A percentile compares a stretch with the other conserved stretches of the same genome.
These are phyloP conservation scores for Termitomyces sp. DNA, from an alignment of 768 basidiomycete species.

Conservation along the genomic window DNA sequence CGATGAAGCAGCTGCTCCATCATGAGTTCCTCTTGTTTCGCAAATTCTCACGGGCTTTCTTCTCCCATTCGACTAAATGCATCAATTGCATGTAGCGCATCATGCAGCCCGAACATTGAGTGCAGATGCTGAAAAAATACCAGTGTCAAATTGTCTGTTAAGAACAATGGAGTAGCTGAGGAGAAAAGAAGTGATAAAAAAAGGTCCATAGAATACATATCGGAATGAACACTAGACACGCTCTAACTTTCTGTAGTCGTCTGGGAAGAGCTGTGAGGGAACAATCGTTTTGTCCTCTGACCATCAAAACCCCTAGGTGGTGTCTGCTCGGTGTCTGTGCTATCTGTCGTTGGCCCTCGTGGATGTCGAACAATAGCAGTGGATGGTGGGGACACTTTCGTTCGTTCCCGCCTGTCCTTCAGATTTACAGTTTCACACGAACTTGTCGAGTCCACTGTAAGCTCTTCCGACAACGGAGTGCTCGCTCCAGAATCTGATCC, in stretches of 20 bases:
- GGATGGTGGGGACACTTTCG: not conserved
- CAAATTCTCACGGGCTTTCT: too few relatives aligned
- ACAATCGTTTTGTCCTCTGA: slow-evolving; percentile 12
- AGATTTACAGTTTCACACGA: not conserved
- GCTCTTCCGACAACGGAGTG: not conserved
- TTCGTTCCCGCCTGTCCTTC: slow-evolving; percentile 5
- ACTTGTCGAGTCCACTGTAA: not conserved
- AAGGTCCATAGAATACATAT: not conserved
- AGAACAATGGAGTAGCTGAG: not conserved
- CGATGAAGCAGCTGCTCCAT: too few relatives aligned
- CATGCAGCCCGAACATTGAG: too few relatives aligned
- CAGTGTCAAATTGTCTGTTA: not conserved
- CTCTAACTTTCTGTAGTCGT: not conserved
- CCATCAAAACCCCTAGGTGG: slow-evolving; percentile 18
- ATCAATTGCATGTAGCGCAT: too few relatives aligned
- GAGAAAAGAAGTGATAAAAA: not conserved
- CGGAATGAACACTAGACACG: not conserved
- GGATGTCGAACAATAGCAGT: slow-evolving; percentile 22
- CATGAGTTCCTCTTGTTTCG: too few relatives aligned
- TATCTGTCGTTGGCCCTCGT: slow-evolving; percentile 3
- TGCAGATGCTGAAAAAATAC: not conserved
- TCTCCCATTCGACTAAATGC: too few relatives aligned
- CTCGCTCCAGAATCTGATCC: slow-evolving; percentile 23
- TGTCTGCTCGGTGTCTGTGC: not conserved
- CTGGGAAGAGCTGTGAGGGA: not conserved